Evolutionary conservation across 139 green algal genomes (phyloP), one percentile per base, ranked within the genome.

Genomic region (Nannochloris sp.): DNA sequence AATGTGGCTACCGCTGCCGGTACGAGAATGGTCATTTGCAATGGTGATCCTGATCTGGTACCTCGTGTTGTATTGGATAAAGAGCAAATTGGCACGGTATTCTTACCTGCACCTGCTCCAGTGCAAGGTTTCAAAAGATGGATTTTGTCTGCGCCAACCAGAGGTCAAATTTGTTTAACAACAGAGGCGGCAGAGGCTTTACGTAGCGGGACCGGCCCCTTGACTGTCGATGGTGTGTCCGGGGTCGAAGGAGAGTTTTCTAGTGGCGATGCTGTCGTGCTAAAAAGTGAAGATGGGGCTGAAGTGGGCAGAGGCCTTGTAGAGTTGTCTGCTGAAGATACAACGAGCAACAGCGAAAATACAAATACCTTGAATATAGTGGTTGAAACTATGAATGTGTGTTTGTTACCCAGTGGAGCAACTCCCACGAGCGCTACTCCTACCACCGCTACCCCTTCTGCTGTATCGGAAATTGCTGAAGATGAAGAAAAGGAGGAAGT

Each of bases 1-100:
- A 79, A 85, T 54, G 89, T 96, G 51, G 90, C 88, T 29, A 89
- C 83, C 8, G 88, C 90, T 0, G 90, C 90, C 0, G 90, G 90
- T 29, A 88, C 76, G 71, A 82, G 78, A 39, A 89, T 87, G 69
- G 85, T 86, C 27, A 91, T 92, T 55, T 87, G 80, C 72, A 61
- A 76, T 37, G 62, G 58, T 37, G 14, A 81, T 13, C 79, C 83
- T 1, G 55, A 81, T 45, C 65, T 60, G 35, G 82, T 94, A 27
- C 35, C 60, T 25, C 25, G 35, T 1, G 78, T 92, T 24, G 42
- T 51, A 19, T 35, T 90, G 30, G 24, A 39, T 2, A 78, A 77
- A 34, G 61, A 83, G 42, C 59, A 36, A 27, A 37, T 47, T 12
- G 75, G 71, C 32, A 78, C 68, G 6, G 33, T 75, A 3, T 95